phyloP scores from a whole-genome alignment of 73 alveolate species.

The Stentor roeselii region DNA sequence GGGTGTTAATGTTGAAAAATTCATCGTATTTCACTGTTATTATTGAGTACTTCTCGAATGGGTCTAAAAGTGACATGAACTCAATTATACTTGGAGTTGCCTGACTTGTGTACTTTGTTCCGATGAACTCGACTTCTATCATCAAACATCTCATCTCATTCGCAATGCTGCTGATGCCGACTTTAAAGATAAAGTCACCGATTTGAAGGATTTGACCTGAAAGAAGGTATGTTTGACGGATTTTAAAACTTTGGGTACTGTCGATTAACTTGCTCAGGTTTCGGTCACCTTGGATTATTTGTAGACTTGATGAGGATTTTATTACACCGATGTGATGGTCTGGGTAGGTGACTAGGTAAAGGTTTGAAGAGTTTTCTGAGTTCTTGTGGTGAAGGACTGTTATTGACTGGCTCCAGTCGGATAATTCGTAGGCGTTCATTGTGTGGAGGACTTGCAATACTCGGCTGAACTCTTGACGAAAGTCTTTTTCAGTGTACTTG shows the following conservation, averaged over 20 bases:
- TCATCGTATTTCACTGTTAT: not conserved
- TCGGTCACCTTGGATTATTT: constrained; percentile 6
- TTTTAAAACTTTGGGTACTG: not conserved
- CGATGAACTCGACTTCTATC: not conserved
- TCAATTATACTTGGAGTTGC: constrained; percentile 9
- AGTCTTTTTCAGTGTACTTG: not conserved
- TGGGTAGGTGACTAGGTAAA: not conserved
- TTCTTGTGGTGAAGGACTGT: not conserved
- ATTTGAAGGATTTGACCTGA: not conserved
- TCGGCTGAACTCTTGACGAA: not conserved
- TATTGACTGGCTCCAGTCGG: not conserved
- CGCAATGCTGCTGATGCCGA: not conserved
- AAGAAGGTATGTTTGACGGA: not conserved
- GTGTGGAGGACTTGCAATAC: not conserved
- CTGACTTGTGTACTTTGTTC: not conserved
- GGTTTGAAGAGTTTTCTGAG: not conserved
- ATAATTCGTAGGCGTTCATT: not conserved
- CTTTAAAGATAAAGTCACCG: not conserved
- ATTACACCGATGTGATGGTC: not conserved
- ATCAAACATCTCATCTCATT: not conserved
- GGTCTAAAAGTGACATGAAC: not conserved
- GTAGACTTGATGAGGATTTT: not conserved
- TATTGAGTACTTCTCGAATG: not conserved
- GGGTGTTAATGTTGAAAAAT: not conserved
- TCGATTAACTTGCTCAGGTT: not conserved